Conservation (phyloP, 768 basidiomycete genomes). For the Pleurotus djamor region DNA sequence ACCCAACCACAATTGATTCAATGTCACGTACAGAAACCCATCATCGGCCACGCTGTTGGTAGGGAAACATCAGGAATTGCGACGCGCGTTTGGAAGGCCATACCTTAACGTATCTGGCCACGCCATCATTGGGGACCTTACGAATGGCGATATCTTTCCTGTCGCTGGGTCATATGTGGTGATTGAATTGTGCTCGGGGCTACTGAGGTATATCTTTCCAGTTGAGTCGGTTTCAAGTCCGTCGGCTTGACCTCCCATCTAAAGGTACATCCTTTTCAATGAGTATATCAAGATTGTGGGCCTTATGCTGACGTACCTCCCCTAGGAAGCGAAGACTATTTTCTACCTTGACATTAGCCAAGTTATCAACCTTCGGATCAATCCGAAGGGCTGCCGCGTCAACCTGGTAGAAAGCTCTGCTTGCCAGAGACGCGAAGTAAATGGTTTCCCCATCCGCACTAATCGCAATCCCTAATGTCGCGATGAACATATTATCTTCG, state of each 20-base stretch:
- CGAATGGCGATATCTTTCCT: constrained; percentile 11
- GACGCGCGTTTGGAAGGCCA: too few relatives aligned
- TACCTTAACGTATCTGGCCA: constrained; percentile 2
- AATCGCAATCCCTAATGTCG: neutral
- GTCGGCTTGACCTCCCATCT: constrained; percentile 1
- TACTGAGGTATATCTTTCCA: constrained; percentile 13
- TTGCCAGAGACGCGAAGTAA: constrained; percentile 10
- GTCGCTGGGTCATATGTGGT: constrained; percentile 13
- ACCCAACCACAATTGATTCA: neutral
- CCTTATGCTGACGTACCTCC: constrained; percentile 10
- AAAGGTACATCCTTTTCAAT: neutral
- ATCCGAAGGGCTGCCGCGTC: constrained; percentile 10
- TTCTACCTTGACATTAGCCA: constrained; percentile 8
- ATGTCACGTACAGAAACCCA: neutral
- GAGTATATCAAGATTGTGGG: too few relatives aligned
- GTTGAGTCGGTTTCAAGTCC: constrained; percentile 13
- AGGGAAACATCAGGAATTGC: neutral
- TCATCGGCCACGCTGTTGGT: neutral
- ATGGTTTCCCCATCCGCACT: constrained; percentile 11
- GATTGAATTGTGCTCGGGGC: constrained; percentile 14
- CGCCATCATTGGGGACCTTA: constrained; percentile 13
- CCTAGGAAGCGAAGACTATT: constrained; percentile 13
- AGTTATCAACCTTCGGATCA: constrained; percentile 8
- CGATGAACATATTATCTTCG: neutral
- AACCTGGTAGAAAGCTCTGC: constrained; percentile 10